A percentile compares a stretch with the other conserved stretches of the same genome.
phyloP scores from a whole-genome alignment of 2,329 filamentous ascomycete species.

The Cordyceps tenuipes region DNA sequence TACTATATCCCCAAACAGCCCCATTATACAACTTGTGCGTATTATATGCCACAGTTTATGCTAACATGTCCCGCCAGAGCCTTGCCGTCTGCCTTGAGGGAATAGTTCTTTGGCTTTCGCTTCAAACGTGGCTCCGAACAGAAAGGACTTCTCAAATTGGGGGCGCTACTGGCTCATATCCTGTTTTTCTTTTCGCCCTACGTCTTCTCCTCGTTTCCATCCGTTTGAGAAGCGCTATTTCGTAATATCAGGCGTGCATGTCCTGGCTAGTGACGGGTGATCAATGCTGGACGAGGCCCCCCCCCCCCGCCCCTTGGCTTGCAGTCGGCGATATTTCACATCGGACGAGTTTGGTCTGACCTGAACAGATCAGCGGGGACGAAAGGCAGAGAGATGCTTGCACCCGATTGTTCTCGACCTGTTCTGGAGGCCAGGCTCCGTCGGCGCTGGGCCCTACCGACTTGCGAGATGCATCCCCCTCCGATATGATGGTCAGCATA shows the following conservation, averaged over 20 bases:
- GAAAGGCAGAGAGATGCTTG: not conserved
- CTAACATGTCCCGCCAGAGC: not conserved
- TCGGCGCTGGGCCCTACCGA: not conserved
- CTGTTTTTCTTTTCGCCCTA: not conserved
- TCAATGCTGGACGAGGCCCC: conserved; percentile 4
- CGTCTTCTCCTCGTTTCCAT: not conserved
- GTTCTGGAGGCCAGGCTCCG: not conserved
- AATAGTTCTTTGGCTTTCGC: not conserved
- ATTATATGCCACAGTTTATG: not conserved
- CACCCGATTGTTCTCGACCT: conserved; percentile 5
- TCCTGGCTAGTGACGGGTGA: not conserved
- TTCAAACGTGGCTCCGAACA: not conserved
- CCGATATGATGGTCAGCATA: not conserved
- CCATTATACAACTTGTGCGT: not conserved
- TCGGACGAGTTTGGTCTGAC: conserved; percentile 4
- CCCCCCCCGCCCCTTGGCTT: not conserved
- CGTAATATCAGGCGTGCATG: not conserved
- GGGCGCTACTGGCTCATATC: not conserved
- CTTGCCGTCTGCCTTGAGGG: not conserved
- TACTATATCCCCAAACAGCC: not conserved
- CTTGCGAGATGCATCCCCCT: not conserved
- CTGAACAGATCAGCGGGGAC: conserved; percentile 5
- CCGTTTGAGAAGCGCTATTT: not conserved
- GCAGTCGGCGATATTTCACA: not conserved
- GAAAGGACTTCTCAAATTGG: not conserved